phyloP scores from a whole-genome alignment of 225 moss, liverwort and hornwort species.

The Pseudoscleropodium purum region DNA sequence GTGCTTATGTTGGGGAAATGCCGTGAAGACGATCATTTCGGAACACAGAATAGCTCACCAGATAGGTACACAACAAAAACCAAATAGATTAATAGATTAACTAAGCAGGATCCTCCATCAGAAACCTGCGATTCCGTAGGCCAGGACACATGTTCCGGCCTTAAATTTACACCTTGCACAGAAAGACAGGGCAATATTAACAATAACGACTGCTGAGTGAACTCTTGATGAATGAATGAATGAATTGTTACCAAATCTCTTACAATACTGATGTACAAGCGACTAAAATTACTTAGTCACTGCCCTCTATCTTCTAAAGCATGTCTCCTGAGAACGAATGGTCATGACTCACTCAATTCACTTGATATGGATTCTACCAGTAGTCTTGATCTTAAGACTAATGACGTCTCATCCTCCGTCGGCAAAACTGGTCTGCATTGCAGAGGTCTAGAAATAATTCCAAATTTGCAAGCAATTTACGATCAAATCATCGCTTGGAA shows the following conservation, averaged over 20 bases:
- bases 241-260: neutral
- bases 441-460: neutral
- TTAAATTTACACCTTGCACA: neutral
- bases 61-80: neutral
- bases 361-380: neutral
- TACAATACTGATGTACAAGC: neutral
- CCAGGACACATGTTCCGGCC: neutral
- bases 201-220: neutral
- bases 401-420: neutral
- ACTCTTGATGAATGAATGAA: neutral
- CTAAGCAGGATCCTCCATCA: no score
- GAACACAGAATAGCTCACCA: neutral
- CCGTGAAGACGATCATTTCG: neutral
- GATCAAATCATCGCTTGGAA: conserved; percentile 20
- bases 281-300: neutral
- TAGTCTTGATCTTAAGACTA: neutral
- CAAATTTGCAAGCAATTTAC: neutral
- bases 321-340: neutral
- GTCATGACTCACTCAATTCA: neutral
- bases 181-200: neutral
- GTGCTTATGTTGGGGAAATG: neutral
- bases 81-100: neutral
- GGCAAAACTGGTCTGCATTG: neutral
- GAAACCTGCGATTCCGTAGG: neutral
- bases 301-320: neutral